Evolutionary conservation across 2,329 filamentous ascomycete genomes (phyloP), one percentile per base, ranked within the genome.

Genomic region (Huntiella bhutanensis): DNA sequence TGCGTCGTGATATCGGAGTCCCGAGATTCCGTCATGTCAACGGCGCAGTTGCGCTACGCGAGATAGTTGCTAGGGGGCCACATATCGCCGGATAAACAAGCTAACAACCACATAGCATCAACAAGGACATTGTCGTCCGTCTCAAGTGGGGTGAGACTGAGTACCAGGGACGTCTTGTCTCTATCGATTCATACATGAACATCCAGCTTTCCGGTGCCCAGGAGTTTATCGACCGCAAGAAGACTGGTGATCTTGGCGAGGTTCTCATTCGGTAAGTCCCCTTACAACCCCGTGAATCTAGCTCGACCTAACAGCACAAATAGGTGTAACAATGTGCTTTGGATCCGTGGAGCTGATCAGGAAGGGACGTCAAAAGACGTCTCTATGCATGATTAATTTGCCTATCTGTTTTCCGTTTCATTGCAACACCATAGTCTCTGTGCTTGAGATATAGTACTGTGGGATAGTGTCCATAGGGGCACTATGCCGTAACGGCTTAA

Each of bases 101-200:
- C 36, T 37, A 38, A 28, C 40, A 36, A 19, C 17, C 43, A 22
- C 11, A 4, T 10, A 86, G 81, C 53, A 82, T 98, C 65, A 82
- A 92, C 68, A 82, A 92, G 62, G 76, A 88, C 58, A 79, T 98
- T 58, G 71, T 87, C 52, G 82, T 98, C 53, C 84, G 87, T 56
- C 74, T 98, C 53, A 98, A 98, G 73, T 98, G 91, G 91, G 86
- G 85, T 56, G 80, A 95, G 64, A 91, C 85, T 50, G 91, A 98
- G 64, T 98, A 98, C 74, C 92, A 88, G 63, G 91, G 91, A 60
- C 75, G 76, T 54, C 75, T 98, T 52, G 82, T 94, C 59, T 88
- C 82, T 56, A 83, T 93, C 59, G 91, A 98, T 67, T 86, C 82
- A 59, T 98, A 98, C 70, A 96, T 98, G 88, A 98, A 98, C 68